Percentiles rank a stretch among this genome's conserved stretches.
phyloP scores from a whole-genome alignment of 2,329 filamentous ascomycete species.

The Neopestalotiopsis rosae region DNA sequence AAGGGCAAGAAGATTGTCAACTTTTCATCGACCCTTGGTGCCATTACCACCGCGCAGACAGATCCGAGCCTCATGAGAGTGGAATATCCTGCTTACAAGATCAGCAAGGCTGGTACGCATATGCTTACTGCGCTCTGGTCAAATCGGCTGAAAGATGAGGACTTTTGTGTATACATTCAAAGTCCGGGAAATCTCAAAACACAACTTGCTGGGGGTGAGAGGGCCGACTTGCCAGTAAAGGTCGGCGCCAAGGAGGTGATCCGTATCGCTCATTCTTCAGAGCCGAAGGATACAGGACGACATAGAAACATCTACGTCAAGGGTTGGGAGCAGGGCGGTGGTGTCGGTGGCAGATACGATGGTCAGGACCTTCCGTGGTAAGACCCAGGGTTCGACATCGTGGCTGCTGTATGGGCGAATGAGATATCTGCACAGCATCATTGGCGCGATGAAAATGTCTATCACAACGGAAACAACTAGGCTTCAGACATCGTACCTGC shows the following conservation, averaged over 20 bases:
- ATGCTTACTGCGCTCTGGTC: conserved; percentile 17
- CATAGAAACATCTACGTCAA: conserved; percentile 7
- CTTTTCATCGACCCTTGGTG: conserved; percentile 18
- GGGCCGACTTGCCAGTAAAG: not conserved
- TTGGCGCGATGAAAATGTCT: not conserved
- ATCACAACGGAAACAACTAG: no score
- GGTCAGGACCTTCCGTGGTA: conserved; percentile 10
- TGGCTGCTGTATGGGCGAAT: not conserved
- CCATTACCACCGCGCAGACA: conserved; percentile 13
- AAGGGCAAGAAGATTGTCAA: conserved; percentile 17
- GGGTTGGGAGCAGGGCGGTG: conserved; percentile 10
- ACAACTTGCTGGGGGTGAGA: conserved; percentile 9
- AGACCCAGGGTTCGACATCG: not conserved
- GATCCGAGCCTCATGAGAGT: not conserved
- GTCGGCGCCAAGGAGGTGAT: conserved; percentile 8
- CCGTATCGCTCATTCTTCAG: not conserved
- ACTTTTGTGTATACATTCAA: conserved; percentile 18
- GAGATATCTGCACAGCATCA: not conserved
- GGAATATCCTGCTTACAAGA: conserved; percentile 15
- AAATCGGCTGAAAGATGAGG: conserved; percentile 13
- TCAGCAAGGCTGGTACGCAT: conserved; percentile 16
- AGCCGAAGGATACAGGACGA: not conserved
- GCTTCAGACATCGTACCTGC: no score
- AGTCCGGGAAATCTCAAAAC: conserved; percentile 17
- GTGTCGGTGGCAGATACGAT: conserved; percentile 10